These are phyloP conservation scores for Rutstroemia sp. DNA, from an alignment of 2,329 filamentous ascomycete species.

Conservation along the genomic window DNA sequence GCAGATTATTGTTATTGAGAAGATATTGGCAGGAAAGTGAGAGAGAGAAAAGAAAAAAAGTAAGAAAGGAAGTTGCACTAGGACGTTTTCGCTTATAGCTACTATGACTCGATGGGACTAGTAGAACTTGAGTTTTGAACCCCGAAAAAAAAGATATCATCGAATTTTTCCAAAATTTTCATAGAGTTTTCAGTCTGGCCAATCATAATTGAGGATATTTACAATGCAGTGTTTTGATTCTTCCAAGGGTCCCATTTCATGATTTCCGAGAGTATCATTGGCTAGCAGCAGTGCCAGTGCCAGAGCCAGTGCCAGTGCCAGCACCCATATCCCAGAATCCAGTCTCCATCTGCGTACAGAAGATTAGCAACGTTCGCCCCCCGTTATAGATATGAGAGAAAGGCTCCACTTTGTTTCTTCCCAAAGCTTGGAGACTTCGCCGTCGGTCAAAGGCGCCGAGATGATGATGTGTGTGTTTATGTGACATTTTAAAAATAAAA, in stretches of 20 bases:
- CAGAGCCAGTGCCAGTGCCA: neutral
- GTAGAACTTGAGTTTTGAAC: neutral
- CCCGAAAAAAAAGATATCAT: neutral
- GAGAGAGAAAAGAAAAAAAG: conserved; percentile 17
- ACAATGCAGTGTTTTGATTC: too few relatives aligned
- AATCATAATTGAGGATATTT: too few relatives aligned
- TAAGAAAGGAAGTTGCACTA: neutral
- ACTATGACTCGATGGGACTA: neutral
- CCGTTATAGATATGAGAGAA: neutral
- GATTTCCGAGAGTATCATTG: too few relatives aligned
- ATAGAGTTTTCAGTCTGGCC: too few relatives aligned
- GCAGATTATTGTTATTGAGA: conserved; percentile 15
- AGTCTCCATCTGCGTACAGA: conserved; percentile 53
- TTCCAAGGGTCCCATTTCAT: too few relatives aligned
- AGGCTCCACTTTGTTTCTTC: neutral
- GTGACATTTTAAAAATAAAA: neutral
- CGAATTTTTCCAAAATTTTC: neutral
- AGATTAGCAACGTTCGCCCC: neutral
- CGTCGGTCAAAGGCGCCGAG: too few relatives aligned
- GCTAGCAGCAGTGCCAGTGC: too few relatives aligned
- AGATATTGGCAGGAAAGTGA: conserved; percentile 9
- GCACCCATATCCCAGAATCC: conserved; percentile 67
- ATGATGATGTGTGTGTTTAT: neutral
- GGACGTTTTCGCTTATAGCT: too few relatives aligned
- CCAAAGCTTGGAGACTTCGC: neutral